Evolutionary conservation across 2,329 filamentous ascomycete genomes (phyloP), one percentile per base, ranked within the genome.

Genomic region (Cladosporium sphaerospermum): DNA sequence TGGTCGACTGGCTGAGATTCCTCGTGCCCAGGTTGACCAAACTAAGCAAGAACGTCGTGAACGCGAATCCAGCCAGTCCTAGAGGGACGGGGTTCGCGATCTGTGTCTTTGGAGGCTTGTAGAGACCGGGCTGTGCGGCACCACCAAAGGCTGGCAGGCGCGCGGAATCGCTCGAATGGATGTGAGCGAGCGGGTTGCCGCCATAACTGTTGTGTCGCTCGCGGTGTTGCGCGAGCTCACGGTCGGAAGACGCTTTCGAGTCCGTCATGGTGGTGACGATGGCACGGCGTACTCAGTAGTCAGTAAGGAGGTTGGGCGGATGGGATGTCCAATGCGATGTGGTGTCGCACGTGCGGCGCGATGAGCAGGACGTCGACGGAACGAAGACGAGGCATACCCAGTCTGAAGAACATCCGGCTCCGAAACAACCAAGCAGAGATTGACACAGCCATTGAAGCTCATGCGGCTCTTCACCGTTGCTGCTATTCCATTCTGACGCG

Each of bases 21-120:
- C 83, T 79, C 2, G 83, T 74, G 50, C 80, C 75, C 70, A 89
- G 76, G 74, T 92, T 92, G 72, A 92, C 77, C 62, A 79, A 75
- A 31, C 85, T 88, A 45, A 92, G 79, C 36, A 92, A 81, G 68
- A 92, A 92, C 10, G 88, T 92, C 51, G 88, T 92, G 65, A 92
- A 76, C 58, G 88, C 88, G 75, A 92, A 92, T 67, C 85, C 88
- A 57, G 76, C 81, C 45, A 92, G 81, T 58, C 88, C 88, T 37
- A 91, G 78, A 31, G 87, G 88, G 50, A 85, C 86, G 4, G 88
- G 88, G 72, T 91, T 91, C 74, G 80, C 88, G 69, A 91, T 82
- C 74, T 87, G 9, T 14, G 42, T 40, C 10, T 52, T 40, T 3
- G 33, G 42, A 10, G 50, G 50, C 36, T 40, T 52, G 34, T 52